Evolutionary conservation across 108 stramenopile species (phyloP), one percentile per base, ranked within the genome.

Genomic region (Cyclotella sp.): DNA sequence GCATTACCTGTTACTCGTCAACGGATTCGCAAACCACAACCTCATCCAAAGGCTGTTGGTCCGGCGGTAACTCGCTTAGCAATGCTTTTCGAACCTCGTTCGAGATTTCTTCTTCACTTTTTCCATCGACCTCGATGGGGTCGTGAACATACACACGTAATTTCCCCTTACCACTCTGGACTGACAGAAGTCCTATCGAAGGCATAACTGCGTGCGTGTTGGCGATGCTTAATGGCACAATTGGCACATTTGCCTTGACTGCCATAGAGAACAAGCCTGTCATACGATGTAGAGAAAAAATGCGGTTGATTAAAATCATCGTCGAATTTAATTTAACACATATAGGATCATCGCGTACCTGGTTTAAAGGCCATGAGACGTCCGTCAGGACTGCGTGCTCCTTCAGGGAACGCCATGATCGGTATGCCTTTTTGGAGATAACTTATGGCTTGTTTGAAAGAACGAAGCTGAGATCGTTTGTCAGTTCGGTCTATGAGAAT

Each of bases 381-480:
- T 10, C 93, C 93, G 65, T 90, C 88, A n/a, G 75, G 76, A n/a
- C 81, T 83, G 15, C 93, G 79, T 67, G 76, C 70, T 27, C 93
- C 93, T 68, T 93, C 93, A 0, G 93, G 93, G 70, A 93, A 93
- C 0, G 93, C 93, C 93, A 93, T 91, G 76, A 93, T 81, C 18
- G 93, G 89, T 12, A 90, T 81, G 0, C 90, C 93, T 3, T 83
- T 71, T 44, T 89, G 84, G 10, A 93, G 77, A 76, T 86, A 93
- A 18, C 41, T 70, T 10, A 89, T 75, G 0, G 81, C 89, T 53
- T 89, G 81, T 79, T 89, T 90, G 81, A 93, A 93, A 2, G 89
- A 90, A 45, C 73, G 77, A 10, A 93, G 78, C 75, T 93, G 93
- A 15, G 89, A 89, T 46, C 89, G 75, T 29, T 89, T 82, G 73